Evolutionary conservation across 371 early-diverging fungal species (phyloP).

Genomic region (Chytridium lagenaria): DNA sequence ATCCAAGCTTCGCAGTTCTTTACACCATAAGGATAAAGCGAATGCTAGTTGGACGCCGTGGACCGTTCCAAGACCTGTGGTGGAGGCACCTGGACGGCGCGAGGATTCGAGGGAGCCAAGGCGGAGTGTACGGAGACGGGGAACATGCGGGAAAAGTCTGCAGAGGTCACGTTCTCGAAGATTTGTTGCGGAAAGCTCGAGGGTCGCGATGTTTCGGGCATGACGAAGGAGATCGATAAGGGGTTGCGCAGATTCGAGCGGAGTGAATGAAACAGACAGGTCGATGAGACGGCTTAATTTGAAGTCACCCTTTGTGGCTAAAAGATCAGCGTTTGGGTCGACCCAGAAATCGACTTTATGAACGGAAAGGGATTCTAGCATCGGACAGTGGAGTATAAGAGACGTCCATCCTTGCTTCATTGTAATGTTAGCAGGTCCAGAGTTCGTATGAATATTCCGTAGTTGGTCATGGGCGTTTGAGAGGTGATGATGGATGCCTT

Average conservation of each 20-base stretch:
- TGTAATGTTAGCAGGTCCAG: conserved; percentile 19
- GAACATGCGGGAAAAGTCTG: neutral
- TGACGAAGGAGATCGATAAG: neutral
- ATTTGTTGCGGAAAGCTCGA: conserved; percentile 19
- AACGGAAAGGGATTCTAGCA: neutral
- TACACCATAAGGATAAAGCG: neutral
- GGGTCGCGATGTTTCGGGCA: conserved; percentile 6
- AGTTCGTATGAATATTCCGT: conserved; percentile 15
- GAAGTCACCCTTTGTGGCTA: neutral
- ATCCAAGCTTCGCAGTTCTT: neutral
- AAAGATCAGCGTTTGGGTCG: neutral
- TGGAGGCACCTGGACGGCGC: conserved; percentile 22
- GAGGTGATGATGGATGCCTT: neutral
- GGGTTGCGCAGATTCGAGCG: neutral
- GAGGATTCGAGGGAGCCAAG: conserved; percentile 22
- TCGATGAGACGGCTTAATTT: conserved; percentile 1
- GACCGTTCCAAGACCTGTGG: conserved; percentile 8
- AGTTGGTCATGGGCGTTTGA: neutral
- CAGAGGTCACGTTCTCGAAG: conserved; percentile 24
- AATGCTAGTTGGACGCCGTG: neutral
- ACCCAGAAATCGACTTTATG: neutral
- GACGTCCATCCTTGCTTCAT: conserved; percentile 3
- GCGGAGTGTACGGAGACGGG: neutral
- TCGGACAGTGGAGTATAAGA: conserved; percentile 4
- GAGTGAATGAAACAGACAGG: conserved; percentile 22